Evolutionary conservation across 768 basidiomycete species (phyloP).

Genomic region (Boletus pseudopeckii): DNA sequence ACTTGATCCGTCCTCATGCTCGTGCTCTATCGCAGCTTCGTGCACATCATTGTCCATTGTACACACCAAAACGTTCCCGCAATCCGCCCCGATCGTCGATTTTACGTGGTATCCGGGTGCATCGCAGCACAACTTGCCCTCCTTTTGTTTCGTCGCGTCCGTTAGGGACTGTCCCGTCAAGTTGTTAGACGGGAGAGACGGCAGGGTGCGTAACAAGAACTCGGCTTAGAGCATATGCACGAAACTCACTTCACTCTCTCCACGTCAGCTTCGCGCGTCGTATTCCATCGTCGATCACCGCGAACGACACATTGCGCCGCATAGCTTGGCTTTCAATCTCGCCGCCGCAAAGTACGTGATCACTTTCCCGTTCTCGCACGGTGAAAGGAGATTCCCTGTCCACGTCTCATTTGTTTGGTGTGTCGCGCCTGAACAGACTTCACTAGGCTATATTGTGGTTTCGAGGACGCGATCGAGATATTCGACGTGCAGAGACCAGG

Average conservation of each 20-base stretch:
- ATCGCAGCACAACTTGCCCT: conserved; percentile 47
- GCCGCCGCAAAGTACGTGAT: conserved; percentile 55
- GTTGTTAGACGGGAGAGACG: conserved; percentile 74
- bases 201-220: conserved; percentile 50
- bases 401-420: neutral
- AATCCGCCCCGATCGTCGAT: conserved; percentile 73
- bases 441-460: conserved; percentile 75
- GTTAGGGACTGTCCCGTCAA: conserved; percentile 85
- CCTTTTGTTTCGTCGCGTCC: conserved; percentile 82
- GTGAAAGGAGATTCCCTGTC: neutral
- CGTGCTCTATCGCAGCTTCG: neutral
- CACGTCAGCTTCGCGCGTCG: conserved; percentile 77
- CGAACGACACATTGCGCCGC: conserved; percentile 88
- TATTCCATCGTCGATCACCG: conserved; percentile 91
- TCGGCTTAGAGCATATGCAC: no score
- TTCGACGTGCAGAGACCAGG: conserved; percentile 77
- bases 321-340: conserved; percentile 75
- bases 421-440: neutral
- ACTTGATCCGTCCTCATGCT: neutral
- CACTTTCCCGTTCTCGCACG: neutral
- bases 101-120: conserved; percentile 86
- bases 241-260: neutral
- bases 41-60: neutral
- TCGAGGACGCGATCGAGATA: conserved; percentile 80
- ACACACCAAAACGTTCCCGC: conserved; percentile 36